Evolutionary conservation across 495 filamentous ascomycete species (phyloP).

Genomic region (Penicillium atrosanguineum): DNA sequence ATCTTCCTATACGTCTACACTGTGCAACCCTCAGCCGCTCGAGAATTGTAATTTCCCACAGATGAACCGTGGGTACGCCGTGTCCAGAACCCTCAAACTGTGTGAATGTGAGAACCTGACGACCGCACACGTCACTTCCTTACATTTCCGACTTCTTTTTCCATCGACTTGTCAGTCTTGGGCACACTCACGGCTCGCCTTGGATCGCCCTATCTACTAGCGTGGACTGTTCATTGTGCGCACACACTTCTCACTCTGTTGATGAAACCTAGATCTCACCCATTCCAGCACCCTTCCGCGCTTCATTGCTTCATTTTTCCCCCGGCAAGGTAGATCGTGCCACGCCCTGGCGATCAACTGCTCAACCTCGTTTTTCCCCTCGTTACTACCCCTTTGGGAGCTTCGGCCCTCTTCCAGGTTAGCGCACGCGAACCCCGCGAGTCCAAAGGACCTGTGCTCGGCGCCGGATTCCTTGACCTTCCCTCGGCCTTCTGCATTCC

Average conservation of each 20-base stretch:
- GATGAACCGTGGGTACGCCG: conserved; percentile 2
- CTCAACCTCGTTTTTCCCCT: conserved; percentile 3
- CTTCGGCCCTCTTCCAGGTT: conserved; percentile 13
- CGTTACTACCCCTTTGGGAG: conserved; percentile 2
- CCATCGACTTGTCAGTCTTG: conserved; percentile 5
- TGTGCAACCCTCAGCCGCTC: conserved; percentile 10
- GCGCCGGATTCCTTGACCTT: conserved; percentile 20
- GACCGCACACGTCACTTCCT: conserved; percentile 26
- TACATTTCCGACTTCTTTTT: conserved; percentile 11
- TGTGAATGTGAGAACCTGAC: conserved; percentile 2
- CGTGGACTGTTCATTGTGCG: conserved; percentile 2
- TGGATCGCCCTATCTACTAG: not conserved
- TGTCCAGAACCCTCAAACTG: conserved; percentile 7
- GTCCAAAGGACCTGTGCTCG: conserved; percentile 18
- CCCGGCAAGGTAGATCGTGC: conserved; percentile 12
- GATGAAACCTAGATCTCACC: not conserved
- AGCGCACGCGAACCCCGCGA: conserved; percentile 21
- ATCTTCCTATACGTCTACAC: not conserved
- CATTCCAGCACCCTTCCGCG: not conserved
- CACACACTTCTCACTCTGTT: not conserved
- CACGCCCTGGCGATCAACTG: conserved; percentile 8
- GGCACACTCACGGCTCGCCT: not conserved
- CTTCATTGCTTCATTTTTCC: not conserved
- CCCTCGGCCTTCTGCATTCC: conserved; percentile 22
- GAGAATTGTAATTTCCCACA: conserved; percentile 2